Evolutionary conservation across 495 filamentous ascomycete genomes (phyloP), one percentile per base, ranked within the genome.

Genomic region (Penicillium verhagenii): DNA sequence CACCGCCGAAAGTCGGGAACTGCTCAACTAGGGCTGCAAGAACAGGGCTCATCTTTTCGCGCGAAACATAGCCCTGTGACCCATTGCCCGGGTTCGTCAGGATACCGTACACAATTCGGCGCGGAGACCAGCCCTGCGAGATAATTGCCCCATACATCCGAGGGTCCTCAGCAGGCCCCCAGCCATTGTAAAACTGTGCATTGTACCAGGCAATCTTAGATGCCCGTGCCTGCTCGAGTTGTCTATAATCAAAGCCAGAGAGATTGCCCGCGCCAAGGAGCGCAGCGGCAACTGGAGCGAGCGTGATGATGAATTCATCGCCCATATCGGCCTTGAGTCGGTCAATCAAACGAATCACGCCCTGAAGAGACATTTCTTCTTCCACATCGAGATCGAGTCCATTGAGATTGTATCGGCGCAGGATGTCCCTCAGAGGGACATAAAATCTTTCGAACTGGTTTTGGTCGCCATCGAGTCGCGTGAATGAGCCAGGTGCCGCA

Each of bases 331-430:
- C 69, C 42, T 87, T 84, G 37, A 96, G 78, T 7, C 85, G 77
- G 56, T 86, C 80, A 38, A 96, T 86, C 11, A 96, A 74, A 7
- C 88, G 78, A 18, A 85, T 76, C 39, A 92, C 74, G n/a, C 88
- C 89, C 1, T 39, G 42, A 13, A 90, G 74, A 13, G 84, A 85
- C 84, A 92, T 92, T 3, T 60, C 45, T 68, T 95, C 88, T 66
- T 96, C 91, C 35, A 95, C 89, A 60, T 96, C 90, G 14, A 96
- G 78, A 63, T 96, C 91, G 6, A 96, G 59, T 0, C 91, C 91
- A 24, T 92, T 74, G 5, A 93, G 72, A 3, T 66, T 66, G 60
- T 84, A 73, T 10, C 74, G 71, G 10, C 72, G 70, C 31, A 95
- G 77, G 47, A 86, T 68, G 25, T 81, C 73, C 11, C 78, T 72